phyloP scores from a whole-genome alignment of 345 rosid species.

The Lumnitzera racemosa region DNA sequence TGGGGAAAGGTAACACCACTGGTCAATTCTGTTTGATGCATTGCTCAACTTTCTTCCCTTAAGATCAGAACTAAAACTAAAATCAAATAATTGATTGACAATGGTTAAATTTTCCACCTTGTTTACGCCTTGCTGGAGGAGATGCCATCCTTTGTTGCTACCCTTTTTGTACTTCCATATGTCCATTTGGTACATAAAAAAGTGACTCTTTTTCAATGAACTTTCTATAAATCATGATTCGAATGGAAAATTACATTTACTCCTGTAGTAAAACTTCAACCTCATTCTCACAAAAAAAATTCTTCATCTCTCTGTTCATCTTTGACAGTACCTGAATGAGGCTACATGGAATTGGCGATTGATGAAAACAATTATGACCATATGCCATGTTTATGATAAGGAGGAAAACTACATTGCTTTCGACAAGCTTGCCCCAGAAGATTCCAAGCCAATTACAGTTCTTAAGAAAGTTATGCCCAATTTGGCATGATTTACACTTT shows the following conservation, averaged over 20 bases:
- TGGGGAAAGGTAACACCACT: slow-evolving; percentile 70
- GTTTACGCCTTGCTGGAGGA: no score
- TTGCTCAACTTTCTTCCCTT: not conserved
- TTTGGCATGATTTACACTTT: slow-evolving; percentile 25
- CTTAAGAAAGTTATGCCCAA: slow-evolving; percentile 66
- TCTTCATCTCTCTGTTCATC: not conserved
- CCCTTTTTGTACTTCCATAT: no score
- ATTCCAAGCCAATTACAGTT: slow-evolving; percentile 50
- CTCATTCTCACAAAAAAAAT: no score
- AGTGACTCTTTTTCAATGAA: no score
- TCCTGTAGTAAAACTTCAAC: no score
- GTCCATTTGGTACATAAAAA: no score
- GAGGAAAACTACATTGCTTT: slow-evolving; percentile 57
- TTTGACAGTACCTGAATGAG: slow-evolving; percentile 60
- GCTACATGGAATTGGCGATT: slow-evolving; percentile 86
- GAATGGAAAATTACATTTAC: no score
- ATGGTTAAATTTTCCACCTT: no score
- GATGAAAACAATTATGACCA: slow-evolving; percentile 79
- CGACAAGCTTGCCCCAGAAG: slow-evolving; percentile 55
- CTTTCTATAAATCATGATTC: no score
- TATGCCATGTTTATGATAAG: slow-evolving; percentile 64
- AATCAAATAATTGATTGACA: not conserved
- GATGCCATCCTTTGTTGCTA: no score
- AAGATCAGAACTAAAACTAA: not conserved
- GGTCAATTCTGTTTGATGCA: no score